phyloP scores from a whole-genome alignment of 139 green algal species.

The Nannochloris sp. region DNA sequence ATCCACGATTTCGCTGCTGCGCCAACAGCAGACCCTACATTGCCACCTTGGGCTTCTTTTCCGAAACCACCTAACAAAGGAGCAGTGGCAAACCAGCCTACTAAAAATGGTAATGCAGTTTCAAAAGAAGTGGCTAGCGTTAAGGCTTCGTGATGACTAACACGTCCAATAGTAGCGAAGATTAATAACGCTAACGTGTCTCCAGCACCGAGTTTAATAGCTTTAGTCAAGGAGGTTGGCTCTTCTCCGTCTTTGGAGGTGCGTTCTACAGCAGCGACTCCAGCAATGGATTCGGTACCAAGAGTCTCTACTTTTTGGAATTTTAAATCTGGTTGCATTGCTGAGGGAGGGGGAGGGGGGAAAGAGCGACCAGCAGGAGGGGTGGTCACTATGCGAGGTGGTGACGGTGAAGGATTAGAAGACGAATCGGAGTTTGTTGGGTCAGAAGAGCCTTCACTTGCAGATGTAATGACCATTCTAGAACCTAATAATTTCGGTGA shows the following conservation, averaged over 20 bases:
- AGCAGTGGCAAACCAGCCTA: conserved; percentile 56
- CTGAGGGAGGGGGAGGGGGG: background rate
- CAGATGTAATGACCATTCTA: too few species aligned
- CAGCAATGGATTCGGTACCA: background rate
- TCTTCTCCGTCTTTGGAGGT: too few species aligned
- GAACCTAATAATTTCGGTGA: background rate
- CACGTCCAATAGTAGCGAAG: conserved; percentile 64
- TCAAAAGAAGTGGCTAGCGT: conserved; percentile 21
- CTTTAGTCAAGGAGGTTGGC: background rate
- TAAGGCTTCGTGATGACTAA: conserved; percentile 50
- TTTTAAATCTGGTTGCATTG: background rate
- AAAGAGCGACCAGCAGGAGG: background rate
- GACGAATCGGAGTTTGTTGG: too few species aligned
- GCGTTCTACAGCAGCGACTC: conserved; percentile 18
- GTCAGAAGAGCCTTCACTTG: too few species aligned
- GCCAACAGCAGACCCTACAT: conserved; percentile 22
- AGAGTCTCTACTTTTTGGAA: conserved; percentile 1
- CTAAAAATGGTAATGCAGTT: conserved; percentile 67
- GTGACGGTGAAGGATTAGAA: background rate
- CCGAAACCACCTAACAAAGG: conserved; percentile 46
- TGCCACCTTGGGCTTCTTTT: conserved; percentile 35
- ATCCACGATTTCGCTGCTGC: conserved; percentile 64
- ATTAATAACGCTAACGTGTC: conserved; percentile 55
- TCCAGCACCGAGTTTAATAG: conserved; percentile 23
- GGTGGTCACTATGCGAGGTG: background rate